Percentiles rank a stretch among this genome's conserved stretches.
Conservation (phyloP, 1,284 basidiomycete species). For the Hypsizygus ulmarius region DNA sequence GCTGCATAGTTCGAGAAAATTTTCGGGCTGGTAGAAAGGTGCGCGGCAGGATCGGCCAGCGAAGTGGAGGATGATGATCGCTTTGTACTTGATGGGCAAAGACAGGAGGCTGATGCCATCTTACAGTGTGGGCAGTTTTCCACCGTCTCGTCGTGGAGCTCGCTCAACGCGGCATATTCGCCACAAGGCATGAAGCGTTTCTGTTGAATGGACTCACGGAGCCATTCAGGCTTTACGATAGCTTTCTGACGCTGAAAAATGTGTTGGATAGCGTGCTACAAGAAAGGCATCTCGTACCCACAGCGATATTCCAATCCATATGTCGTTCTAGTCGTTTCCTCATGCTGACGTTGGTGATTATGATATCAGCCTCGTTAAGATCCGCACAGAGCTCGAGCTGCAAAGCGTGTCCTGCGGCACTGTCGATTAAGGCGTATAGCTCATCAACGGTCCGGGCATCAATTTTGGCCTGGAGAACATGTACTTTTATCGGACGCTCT, state of each 20-base stretch:
- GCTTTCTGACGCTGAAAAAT: constrained; percentile 54
- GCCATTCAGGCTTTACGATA: constrained; percentile 68
- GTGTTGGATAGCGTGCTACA: background rate
- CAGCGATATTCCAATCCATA: constrained; percentile 58
- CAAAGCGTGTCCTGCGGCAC: constrained; percentile 23
- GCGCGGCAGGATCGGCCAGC: background rate
- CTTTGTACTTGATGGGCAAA: constrained; percentile 2
- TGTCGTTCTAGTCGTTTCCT: constrained; percentile 66
- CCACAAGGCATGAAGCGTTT: constrained; percentile 46
- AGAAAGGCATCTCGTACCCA: constrained; percentile 36
- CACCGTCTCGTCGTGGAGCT: constrained; percentile 45
- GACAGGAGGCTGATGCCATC: constrained; percentile 1
- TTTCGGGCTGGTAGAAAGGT: constrained; percentile 12
- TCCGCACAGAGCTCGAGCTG: constrained; percentile 40
- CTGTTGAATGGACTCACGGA: constrained; percentile 50
- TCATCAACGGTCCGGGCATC: constrained; percentile 39
- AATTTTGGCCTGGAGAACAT: constrained; percentile 63
- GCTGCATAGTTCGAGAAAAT: constrained; percentile 38
- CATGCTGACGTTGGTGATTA: constrained; percentile 66
- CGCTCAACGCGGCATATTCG: constrained; percentile 51
- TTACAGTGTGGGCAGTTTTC: constrained; percentile 39
- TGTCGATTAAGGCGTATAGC: constrained; percentile 49
- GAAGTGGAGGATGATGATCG: constrained; percentile 6
- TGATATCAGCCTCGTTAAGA: constrained; percentile 54
- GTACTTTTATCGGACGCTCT: constrained; percentile 33